phyloP scores from a whole-genome alignment of 2,329 filamentous ascomycete genomes.

The Fusarium sp. region DNA sequence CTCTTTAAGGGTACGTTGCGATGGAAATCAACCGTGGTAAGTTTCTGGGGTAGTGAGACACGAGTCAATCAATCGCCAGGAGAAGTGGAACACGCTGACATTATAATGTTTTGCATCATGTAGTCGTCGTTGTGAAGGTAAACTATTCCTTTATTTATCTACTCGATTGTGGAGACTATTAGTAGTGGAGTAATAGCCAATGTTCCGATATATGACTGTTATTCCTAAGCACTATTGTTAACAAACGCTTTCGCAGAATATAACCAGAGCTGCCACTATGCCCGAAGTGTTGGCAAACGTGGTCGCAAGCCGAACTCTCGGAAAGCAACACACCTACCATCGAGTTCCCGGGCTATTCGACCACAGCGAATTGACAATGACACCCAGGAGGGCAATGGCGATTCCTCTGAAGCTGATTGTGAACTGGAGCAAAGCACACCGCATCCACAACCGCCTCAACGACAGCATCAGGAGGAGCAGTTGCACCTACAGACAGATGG shows the following conservation, averaged over 20 bases:
- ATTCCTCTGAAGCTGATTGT: slow-evolving; percentile 1
- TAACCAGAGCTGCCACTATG: slow-evolving; percentile 1
- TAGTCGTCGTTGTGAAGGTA: slow-evolving; percentile 6
- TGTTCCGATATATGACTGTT: no score
- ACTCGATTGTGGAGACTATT: no score
- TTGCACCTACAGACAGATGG: no score
- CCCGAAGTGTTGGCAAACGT: background rate
- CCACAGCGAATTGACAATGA: no score
- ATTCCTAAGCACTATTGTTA: background rate
- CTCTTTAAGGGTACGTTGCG: background rate
- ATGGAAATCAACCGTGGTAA: slow-evolving; percentile 11
- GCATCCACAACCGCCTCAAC: background rate
- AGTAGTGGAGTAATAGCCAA: no score
- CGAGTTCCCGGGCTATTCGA: no score
- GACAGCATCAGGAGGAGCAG: no score
- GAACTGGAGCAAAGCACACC: background rate
- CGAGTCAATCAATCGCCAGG: background rate
- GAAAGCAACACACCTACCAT: background rate
- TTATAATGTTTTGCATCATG: no score
- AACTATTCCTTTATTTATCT: rapidly evolving
- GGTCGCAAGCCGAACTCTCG: slow-evolving; percentile 3
- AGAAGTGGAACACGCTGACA: background rate
- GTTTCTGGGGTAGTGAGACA: background rate
- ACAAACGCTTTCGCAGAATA: background rate
- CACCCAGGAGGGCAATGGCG: background rate